Percentiles rank a stretch among this genome's conserved stretches.
Evolutionary conservation across 2,329 filamentous ascomycete species (phyloP).

Genomic region (Xylaria sp.): DNA sequence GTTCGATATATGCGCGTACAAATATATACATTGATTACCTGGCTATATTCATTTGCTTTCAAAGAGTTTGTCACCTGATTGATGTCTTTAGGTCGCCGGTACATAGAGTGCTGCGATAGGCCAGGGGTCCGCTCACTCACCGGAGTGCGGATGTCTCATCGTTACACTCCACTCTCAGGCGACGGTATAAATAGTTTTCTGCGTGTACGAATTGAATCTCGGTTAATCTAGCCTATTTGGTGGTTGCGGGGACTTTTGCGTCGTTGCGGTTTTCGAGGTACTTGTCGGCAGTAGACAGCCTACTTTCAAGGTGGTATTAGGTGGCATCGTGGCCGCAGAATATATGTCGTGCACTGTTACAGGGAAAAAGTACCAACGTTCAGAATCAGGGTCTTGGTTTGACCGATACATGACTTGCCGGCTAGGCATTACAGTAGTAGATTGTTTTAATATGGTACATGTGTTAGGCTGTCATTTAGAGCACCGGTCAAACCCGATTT

Average conservation of each 20-base stretch:
- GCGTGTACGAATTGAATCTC: neutral
- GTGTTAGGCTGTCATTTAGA: too few relatives aligned
- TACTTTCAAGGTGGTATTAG: too few relatives aligned
- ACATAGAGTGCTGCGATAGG: neutral
- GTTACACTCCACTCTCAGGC: neutral
- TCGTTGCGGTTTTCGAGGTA: neutral
- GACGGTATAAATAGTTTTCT: neutral
- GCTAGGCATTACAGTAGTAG: too few relatives aligned
- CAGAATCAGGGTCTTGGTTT: too few relatives aligned
- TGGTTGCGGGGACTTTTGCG: constrained; percentile 7
- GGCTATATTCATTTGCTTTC: neutral
- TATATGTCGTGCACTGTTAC: too few relatives aligned
- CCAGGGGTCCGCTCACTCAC: neutral
- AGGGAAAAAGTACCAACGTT: too few relatives aligned
- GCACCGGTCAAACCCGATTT: too few relatives aligned
- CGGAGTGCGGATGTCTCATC: neutral
- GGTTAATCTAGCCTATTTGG: constrained; percentile 2
- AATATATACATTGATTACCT: neutral
- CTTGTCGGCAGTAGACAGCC: neutral
- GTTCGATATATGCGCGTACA: neutral
- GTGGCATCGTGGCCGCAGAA: too few relatives aligned
- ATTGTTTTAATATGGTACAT: too few relatives aligned
- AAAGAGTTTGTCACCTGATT: neutral
- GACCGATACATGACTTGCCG: too few relatives aligned
- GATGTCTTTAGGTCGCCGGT: too few relatives aligned